Conservation (phyloP, 768 basidiomycete species). For the Vararia minispora region DNA sequence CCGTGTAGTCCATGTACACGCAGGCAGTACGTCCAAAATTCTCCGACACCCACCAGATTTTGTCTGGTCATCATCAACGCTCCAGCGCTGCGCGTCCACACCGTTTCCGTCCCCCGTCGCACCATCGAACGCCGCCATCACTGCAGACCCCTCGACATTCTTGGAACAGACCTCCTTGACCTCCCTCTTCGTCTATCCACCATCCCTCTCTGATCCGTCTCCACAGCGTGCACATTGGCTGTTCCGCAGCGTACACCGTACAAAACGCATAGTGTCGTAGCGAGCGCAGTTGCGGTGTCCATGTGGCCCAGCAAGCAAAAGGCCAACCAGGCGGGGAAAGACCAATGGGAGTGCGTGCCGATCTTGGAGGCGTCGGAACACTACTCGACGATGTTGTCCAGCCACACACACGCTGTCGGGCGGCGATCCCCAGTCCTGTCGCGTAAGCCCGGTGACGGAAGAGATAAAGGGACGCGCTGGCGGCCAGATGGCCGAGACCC, state of each 20-base stretch:
- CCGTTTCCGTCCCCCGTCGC: slow-evolving; percentile 10
- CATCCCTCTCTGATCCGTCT: slow-evolving; percentile 53
- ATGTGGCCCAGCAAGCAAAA: slow-evolving; percentile 42
- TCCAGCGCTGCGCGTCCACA: slow-evolving; percentile 40
- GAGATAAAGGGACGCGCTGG: too few species aligned
- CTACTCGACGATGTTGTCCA: too few species aligned
- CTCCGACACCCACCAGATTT: too few species aligned
- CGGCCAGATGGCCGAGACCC: too few species aligned
- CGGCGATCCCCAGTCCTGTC: too few species aligned
- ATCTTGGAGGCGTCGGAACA: slow-evolving; percentile 98
- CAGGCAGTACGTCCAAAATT: too few species aligned
- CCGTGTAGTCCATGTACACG: too few species aligned
- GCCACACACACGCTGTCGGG: too few species aligned
- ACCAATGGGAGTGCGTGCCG: slow-evolving; percentile 69
- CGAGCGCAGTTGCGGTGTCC: slow-evolving; percentile 11
- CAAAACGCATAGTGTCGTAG: slow-evolving; percentile 84
- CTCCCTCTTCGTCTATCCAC: slow-evolving; percentile 44
- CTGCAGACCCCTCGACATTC: slow-evolving; percentile 19
- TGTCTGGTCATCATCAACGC: too few species aligned
- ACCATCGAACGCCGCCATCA: slow-evolving; percentile 10
- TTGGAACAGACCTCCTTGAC: slow-evolving; percentile 34
- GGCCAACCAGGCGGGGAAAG: slow-evolving; percentile 84
- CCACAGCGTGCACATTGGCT: slow-evolving; percentile 67
- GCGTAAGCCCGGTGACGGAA: too few species aligned
- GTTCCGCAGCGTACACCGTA: slow-evolving; percentile 45